These are phyloP conservation scores for Vaccinium darrowii DNA, from an alignment of 148 eudicot species.

Conservation along the genomic window DNA sequence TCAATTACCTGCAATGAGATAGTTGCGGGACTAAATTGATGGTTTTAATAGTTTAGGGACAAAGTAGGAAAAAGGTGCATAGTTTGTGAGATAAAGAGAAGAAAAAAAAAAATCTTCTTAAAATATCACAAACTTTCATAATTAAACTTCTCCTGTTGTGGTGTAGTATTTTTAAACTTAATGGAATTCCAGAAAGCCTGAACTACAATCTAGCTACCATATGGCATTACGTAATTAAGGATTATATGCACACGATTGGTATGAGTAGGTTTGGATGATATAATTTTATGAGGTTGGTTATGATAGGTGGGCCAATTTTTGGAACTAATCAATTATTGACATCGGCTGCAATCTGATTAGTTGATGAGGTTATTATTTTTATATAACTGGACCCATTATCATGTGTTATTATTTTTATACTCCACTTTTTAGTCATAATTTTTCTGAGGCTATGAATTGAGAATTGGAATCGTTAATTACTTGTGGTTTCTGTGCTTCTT, in stretches of 20 bases:
- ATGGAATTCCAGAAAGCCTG: no score
- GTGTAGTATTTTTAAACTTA: no score
- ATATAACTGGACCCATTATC: not conserved
- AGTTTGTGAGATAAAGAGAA: no score
- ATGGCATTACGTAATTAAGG: not conserved
- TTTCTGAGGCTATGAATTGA: not conserved
- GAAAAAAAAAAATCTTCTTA: no score
- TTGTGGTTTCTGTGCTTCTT: not conserved
- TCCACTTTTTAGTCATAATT: no score
- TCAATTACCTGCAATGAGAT: no score
- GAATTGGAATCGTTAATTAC: not conserved
- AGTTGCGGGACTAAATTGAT: no score
- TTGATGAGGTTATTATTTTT: not conserved
- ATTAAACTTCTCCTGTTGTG: no score
- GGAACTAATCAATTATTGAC: not conserved
- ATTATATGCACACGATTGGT: not conserved
- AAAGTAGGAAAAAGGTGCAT: no score
- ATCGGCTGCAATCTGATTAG: not conserved
- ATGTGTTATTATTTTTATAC: not conserved
- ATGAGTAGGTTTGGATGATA: not conserved
- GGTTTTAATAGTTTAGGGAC: no score
- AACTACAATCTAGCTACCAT: no score
- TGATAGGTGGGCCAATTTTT: not conserved
- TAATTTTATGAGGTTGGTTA: not conserved
- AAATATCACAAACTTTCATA: no score